phyloP scores from a whole-genome alignment of 306 rosid genomes.

The Cicer chorassanicum region DNA sequence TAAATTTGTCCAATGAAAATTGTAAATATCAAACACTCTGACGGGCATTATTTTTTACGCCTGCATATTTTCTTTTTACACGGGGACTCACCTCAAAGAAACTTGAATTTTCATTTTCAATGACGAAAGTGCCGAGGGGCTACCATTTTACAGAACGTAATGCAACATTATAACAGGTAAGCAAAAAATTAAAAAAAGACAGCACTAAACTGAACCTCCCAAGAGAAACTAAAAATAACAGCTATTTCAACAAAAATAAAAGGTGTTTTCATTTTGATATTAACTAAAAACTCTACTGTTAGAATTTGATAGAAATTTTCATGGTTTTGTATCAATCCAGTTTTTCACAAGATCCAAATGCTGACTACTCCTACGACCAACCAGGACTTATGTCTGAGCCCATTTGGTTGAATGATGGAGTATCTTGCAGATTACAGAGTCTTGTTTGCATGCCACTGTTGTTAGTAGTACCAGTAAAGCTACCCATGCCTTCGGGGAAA shows the following conservation, averaged over 20 bases:
- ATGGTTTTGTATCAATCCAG: constrained; percentile 32
- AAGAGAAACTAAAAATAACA: neutral
- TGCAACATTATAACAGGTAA: neutral
- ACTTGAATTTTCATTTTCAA: too few species aligned
- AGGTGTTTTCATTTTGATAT: neutral
- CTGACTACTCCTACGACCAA: constrained; percentile 46
- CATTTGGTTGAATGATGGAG: constrained; percentile 52
- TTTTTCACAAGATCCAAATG: constrained; percentile 27
- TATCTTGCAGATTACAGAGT: constrained; percentile 41
- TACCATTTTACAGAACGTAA: neutral
- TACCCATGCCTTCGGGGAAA: constrained; percentile 44
- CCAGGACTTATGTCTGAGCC: constrained; percentile 47
- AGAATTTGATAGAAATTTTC: neutral
- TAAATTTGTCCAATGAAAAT: too few species aligned
- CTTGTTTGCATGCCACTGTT: constrained; percentile 44
- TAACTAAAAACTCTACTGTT: neutral
- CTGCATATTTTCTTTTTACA: too few species aligned
- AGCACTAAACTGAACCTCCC: neutral
- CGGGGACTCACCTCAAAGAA: too few species aligned
- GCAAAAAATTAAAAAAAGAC: neutral
- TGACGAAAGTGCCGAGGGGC: too few species aligned
- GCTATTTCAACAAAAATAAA: neutral
- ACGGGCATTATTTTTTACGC: too few species aligned
- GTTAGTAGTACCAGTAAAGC: constrained; percentile 36
- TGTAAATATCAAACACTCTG: too few species aligned